Conservation (phyloP, 1,284 basidiomycete genomes). For the Crocinoboletus sp. region DNA sequence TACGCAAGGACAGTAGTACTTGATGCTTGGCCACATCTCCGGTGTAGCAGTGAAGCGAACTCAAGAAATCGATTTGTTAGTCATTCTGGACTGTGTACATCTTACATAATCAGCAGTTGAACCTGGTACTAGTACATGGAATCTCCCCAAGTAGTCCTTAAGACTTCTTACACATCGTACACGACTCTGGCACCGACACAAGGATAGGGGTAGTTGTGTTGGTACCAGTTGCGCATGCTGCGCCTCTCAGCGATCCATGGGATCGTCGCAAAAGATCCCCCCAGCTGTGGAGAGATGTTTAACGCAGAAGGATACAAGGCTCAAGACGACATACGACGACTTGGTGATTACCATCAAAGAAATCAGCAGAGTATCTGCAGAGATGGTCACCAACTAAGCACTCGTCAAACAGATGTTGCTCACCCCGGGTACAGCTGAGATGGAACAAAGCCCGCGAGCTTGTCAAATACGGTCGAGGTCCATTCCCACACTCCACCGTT, state of each 20-base stretch:
- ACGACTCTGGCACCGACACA: slow-evolving; percentile 70
- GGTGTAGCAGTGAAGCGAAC: background rate
- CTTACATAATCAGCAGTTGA: slow-evolving; percentile 16
- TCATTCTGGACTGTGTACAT: slow-evolving; percentile 1
- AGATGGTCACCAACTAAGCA: slow-evolving; percentile 1
- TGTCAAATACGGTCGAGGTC: slow-evolving; percentile 80
- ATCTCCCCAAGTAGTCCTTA: too few species aligned
- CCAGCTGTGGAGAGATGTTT: slow-evolving; percentile 51
- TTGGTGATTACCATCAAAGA: slow-evolving; percentile 83
- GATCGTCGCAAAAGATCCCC: slow-evolving; percentile 87
- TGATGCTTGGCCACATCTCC: slow-evolving; percentile 37
- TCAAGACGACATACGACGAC: slow-evolving; percentile 60
- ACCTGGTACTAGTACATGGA: slow-evolving; percentile 10
- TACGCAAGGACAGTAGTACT: slow-evolving; percentile 72
- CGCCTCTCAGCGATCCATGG: slow-evolving; percentile 76
- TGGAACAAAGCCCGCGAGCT: slow-evolving; percentile 70
- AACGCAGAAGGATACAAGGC: background rate
- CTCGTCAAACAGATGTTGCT: slow-evolving; percentile 8
- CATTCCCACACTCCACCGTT: slow-evolving; percentile 99
- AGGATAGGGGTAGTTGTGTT: slow-evolving; percentile 70
- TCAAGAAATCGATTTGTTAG: too few species aligned
- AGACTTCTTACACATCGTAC: slow-evolving; percentile 54
- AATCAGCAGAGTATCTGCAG: slow-evolving; percentile 76
- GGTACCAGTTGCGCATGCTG: slow-evolving; percentile 83
- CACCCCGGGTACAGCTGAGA: slow-evolving; percentile 83